Evolutionary conservation across 768 basidiomycete genomes (phyloP).

Genomic region (Amanita phalloides): DNA sequence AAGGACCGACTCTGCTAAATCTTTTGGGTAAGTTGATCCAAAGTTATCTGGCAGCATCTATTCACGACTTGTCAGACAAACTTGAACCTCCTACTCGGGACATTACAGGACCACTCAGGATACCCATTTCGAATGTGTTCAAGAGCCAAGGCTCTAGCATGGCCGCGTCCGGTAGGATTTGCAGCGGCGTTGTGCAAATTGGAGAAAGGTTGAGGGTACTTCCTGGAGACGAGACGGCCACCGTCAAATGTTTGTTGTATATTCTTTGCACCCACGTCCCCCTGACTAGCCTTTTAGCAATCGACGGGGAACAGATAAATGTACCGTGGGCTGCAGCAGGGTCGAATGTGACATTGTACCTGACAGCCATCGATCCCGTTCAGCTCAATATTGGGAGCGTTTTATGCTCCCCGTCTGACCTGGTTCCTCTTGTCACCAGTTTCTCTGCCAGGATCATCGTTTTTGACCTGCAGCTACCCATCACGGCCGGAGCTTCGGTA

Average conservation of each 20-base stretch:
- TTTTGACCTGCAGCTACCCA: constrained; percentile 86
- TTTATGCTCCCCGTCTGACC: constrained; percentile 62
- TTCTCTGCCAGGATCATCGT: constrained; percentile 88
- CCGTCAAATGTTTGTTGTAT: constrained; percentile 51
- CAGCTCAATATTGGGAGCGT: constrained; percentile 85
- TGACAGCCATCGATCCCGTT: constrained; percentile 77
- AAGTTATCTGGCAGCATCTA: background rate
- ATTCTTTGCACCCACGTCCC: background rate
- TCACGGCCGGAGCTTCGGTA: constrained; percentile 81
- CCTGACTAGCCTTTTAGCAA: constrained; percentile 37
- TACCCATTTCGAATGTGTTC: constrained; percentile 94
- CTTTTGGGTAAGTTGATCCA: constrained; percentile 48
- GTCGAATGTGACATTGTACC: constrained; percentile 75
- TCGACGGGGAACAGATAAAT: constrained; percentile 70
- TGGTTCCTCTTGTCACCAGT: constrained; percentile 63
- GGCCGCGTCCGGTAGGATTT: constrained; percentile 75
- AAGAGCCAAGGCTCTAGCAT: constrained; percentile 74
- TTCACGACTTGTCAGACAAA: constrained; percentile 36
- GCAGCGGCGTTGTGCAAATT: constrained; percentile 83
- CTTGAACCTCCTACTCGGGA: constrained; percentile 76
- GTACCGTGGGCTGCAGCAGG: constrained; percentile 88
- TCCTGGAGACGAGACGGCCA: constrained; percentile 84
- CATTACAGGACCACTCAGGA: constrained; percentile 63
- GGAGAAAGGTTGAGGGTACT: constrained; percentile 81
- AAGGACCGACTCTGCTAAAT: constrained; percentile 76